A percentile compares a stretch with the other conserved stretches of the same genome.
Evolutionary conservation across 805 yeast species (phyloP).

Genomic region (Saccharomycopsis olivae): DNA sequence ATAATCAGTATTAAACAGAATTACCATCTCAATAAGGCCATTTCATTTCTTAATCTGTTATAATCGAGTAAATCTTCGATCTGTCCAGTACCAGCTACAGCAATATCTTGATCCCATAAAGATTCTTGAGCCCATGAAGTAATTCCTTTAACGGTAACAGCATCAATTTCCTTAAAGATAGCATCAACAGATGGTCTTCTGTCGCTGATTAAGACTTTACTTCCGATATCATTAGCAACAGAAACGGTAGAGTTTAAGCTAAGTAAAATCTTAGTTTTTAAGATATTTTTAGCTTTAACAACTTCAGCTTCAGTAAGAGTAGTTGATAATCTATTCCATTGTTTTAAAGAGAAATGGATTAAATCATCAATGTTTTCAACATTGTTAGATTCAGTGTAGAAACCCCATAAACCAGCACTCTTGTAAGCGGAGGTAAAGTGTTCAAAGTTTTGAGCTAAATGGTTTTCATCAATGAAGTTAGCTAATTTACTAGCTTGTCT

Average conservation of each 20-base stretch:
- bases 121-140: conserved; percentile 64
- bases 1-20: not conserved
- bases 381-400: conserved; percentile 54
- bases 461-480: conserved; percentile 58
- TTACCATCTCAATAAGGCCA: conserved; percentile 82
- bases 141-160: conserved; percentile 47
- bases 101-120: conserved; percentile 80
- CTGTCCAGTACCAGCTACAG: conserved; percentile 76
- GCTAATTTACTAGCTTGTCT: conserved; percentile 62
- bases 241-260: conserved; percentile 38
- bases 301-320: conserved; percentile 71
- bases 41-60: conserved; percentile 78
- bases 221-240: conserved; percentile 47
- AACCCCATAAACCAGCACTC: conserved; percentile 81
- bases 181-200: conserved; percentile 52
- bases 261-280: conserved; percentile 52
- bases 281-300: conserved; percentile 62
- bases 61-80: conserved; percentile 78
- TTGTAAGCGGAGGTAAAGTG: conserved; percentile 68
- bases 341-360: conserved; percentile 70
- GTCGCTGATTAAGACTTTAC: conserved; percentile 49
- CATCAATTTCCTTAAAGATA: conserved; percentile 51
- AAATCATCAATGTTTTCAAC: conserved; percentile 58
- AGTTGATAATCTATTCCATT: conserved; percentile 78
- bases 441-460: conserved; percentile 57